phyloP scores from a whole-genome alignment of 73 alveolate species.

The Tetrahymena elliotti region DNA sequence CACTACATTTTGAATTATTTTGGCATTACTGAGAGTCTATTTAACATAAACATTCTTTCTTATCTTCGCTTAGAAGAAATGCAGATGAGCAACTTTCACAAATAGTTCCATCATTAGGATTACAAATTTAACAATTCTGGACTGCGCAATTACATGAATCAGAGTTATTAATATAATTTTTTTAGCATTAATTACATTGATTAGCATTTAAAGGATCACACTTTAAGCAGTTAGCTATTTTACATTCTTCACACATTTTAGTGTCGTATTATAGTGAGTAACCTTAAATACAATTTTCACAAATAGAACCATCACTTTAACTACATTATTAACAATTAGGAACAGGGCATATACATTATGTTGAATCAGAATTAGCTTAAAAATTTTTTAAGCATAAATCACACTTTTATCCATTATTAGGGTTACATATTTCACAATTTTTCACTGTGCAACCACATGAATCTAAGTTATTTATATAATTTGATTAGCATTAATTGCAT shows the following conservation, averaged over 20 bases:
- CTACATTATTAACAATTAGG: background rate
- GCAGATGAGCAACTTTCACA: background rate
- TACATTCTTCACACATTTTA: background rate
- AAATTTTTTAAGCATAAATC: background rate
- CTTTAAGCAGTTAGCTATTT: background rate
- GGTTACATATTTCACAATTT: background rate
- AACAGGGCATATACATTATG: background rate
- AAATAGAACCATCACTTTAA: background rate
- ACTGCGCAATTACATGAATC: background rate
- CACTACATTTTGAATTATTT: background rate
- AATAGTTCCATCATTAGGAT: background rate
- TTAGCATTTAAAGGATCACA: background rate
- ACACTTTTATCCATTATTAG: background rate
- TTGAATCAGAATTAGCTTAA: background rate
- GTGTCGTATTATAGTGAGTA: background rate
- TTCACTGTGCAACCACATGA: background rate
- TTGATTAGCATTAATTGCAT: background rate
- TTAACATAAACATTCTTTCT: background rate
- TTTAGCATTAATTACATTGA: too few relatives aligned
- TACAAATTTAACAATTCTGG: background rate
- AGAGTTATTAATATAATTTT: background rate
- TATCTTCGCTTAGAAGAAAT: too few relatives aligned
- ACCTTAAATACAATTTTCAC: background rate
- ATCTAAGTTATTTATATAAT: background rate
- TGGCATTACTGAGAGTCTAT: background rate